These are phyloP conservation scores for Camellia granthamiana DNA, from an alignment of 148 eudicot genomes.

Conservation along the genomic window DNA sequence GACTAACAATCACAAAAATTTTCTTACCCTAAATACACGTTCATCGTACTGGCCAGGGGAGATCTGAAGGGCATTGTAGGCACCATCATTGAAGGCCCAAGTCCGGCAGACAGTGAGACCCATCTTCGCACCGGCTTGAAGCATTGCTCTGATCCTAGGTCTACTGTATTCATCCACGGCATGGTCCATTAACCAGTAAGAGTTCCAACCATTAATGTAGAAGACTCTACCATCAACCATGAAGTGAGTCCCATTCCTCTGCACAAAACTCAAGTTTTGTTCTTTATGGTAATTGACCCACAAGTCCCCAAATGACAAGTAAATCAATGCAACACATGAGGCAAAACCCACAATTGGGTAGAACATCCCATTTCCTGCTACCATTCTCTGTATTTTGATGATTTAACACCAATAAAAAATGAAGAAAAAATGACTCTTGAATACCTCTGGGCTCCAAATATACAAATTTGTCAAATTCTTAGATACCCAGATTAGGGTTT, in stretches of 20 bases:
- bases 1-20: background rate
- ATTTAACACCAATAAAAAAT: constrained; percentile 23
- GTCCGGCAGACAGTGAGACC: constrained; percentile 93
- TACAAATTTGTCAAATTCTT: background rate
- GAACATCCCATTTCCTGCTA: constrained; percentile 53
- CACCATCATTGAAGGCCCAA: constrained; percentile 96
- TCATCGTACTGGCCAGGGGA: constrained; percentile 86
- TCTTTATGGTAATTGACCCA: constrained; percentile 29
- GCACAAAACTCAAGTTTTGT: constrained; percentile 59
- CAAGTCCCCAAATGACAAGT: constrained; percentile 74
- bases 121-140: constrained; percentile 75
- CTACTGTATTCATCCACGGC: constrained; percentile 57
- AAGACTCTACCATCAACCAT: constrained; percentile 65
- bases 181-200: constrained; percentile 97
- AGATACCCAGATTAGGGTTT: constrained; percentile 12
- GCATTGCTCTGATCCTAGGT: constrained; percentile 53
- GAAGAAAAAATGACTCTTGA: constrained; percentile 2
- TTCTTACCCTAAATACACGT: constrained; percentile 60
- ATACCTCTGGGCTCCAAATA: constrained; percentile 1
- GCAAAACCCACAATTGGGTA: constrained; percentile 66
- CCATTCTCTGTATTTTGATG: constrained; percentile 34
- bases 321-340: constrained; percentile 51
- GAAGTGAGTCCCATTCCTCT: constrained; percentile 81
- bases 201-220: constrained; percentile 92
- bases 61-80: constrained; percentile 83